A percentile compares a stretch with the other conserved stretches of the same genome.
phyloP scores from a whole-genome alignment of 2,329 filamentous ascomycete species.

The Arthroderma sp. region DNA sequence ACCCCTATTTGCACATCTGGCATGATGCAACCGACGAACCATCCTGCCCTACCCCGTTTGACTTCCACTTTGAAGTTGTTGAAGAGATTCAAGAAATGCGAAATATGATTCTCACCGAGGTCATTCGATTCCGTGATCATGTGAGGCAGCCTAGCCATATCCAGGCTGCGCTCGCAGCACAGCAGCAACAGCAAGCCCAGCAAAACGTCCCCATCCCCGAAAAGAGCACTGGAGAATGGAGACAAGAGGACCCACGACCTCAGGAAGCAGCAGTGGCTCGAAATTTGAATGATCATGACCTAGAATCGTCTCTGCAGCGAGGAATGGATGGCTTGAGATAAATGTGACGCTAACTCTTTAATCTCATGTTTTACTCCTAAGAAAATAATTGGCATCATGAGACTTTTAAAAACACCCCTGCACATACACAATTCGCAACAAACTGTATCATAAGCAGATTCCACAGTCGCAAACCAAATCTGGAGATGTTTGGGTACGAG shows the following conservation, averaged over 20 bases:
- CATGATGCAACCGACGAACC: slow-evolving; percentile 96
- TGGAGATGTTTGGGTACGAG: too few species aligned
- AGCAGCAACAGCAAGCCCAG: slow-evolving; percentile 29
- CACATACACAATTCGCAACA: too few species aligned
- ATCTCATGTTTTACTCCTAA: not conserved
- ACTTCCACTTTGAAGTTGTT: slow-evolving; percentile 97
- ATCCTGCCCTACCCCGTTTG: slow-evolving; percentile 81
- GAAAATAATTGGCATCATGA: too few species aligned
- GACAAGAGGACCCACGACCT: slow-evolving; percentile 49
- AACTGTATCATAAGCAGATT: too few species aligned
- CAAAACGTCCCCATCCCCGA: slow-evolving; percentile 50
- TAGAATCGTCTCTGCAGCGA: slow-evolving; percentile 40
- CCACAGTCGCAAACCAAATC: too few species aligned
- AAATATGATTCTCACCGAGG: slow-evolving; percentile 93
- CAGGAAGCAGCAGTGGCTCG: slow-evolving; percentile 38
- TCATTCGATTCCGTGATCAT: slow-evolving; percentile 63
- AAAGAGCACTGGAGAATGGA: slow-evolving; percentile 41
- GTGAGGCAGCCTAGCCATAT: slow-evolving; percentile 40
- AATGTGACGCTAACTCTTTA: not conserved
- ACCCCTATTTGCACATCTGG: slow-evolving; percentile 95
- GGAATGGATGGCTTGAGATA: slow-evolving; percentile 39
- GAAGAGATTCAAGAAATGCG: slow-evolving; percentile 94
- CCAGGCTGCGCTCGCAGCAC: slow-evolving; percentile 22
- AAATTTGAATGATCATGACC: slow-evolving; percentile 32
- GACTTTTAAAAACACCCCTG: too few species aligned